Base-by-base conservation (phyloP, 805 yeast species). In the Ogataea haglerorum region DNA sequence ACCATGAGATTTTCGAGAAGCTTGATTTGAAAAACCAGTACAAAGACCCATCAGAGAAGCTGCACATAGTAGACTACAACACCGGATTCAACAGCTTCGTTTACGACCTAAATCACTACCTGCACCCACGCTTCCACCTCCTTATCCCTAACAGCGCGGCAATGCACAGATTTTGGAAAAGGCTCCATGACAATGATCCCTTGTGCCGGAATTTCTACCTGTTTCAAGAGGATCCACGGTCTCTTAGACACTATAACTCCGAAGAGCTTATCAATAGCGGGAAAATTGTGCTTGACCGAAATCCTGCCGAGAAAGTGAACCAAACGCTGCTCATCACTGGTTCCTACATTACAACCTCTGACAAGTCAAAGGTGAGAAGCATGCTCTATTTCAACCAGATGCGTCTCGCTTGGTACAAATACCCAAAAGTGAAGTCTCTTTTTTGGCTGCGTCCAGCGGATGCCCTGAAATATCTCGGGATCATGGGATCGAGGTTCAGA, bases 61-160 rank as follows among this genome's bases (percentile, higher is more conserved):
- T 73, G 17, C 73, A 73, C 44, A 70, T 85, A 0, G 54, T 84
- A 5, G 90, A 84, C 47, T 65, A 78, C 9, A 78, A 78, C 48
- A 67, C 84, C 0, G 81, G 84, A 2, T 68, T 73, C 23, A 79
- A 85, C 4, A 63, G 80, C 2, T 76, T 82, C 51, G 73, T 90
- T 0, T 67, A 80, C 1, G 74, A 80, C 46, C 53, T 90, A n/a
- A 70, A 85, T 57, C 70, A 78, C 39, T 67, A 66, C 22, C 61
- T 83, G 10, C 62, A 72, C 28, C 96, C 96, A 0, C 58, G 64
- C 24, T 76, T 72, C 19, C 89, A 89, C 53, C 51, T 83, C 0
- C 47, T 87, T 4, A 63, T 86, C 18, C 57, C 64, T 3, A 58
- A 53, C 12, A 47, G 49, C 16, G 36, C 35, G 8, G 26, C 45